These are phyloP conservation scores for Epichloe brachyelytri DNA, from an alignment of 2,329 filamentous ascomycete genomes.

Conservation along the genomic window DNA sequence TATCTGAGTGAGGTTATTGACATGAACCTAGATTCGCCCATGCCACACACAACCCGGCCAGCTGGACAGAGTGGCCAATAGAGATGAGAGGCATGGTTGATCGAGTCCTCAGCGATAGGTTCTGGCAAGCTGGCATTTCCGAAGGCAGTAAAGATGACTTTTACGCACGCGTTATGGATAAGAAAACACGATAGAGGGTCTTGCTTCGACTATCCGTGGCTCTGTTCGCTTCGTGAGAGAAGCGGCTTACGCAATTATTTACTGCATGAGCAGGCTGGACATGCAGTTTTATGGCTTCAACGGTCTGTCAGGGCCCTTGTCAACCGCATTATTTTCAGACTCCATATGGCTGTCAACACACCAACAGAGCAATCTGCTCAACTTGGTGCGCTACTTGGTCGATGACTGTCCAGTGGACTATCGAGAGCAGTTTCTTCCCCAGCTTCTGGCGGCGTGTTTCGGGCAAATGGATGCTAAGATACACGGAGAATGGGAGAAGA, in stretches of 20 bases:
- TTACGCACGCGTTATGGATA: constrained; percentile 80
- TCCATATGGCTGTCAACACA: constrained; percentile 77
- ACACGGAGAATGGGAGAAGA: constrained; percentile 70
- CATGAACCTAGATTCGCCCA: constrained; percentile 57
- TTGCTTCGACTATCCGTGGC: constrained; percentile 85
- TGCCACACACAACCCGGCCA: constrained; percentile 74
- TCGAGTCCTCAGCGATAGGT: constrained; percentile 80
- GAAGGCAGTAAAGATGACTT: constrained; percentile 94
- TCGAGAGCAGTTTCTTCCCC: constrained; percentile 69
- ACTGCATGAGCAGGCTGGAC: constrained; percentile 80
- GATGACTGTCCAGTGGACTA: constrained; percentile 79
- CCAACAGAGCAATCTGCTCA: constrained; percentile 86
- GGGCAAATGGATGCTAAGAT: constrained; percentile 80
- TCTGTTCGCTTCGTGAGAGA: constrained; percentile 83
- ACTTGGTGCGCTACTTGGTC: constrained; percentile 75
- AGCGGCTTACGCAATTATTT: constrained; percentile 86
- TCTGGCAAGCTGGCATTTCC: constrained; percentile 97
- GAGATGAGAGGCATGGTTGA: constrained; percentile 69
- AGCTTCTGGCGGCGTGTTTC: constrained; percentile 71
- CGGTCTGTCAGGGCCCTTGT: constrained; percentile 70
- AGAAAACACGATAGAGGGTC: constrained; percentile 83
- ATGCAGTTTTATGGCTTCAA: constrained; percentile 82
- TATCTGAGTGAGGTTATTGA: background rate
- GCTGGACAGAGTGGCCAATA: constrained; percentile 64
- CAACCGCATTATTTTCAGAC: constrained; percentile 72